phyloP scores from a whole-genome alignment of 176 grass and related monocot genomes.

The Juncus inflexus region DNA sequence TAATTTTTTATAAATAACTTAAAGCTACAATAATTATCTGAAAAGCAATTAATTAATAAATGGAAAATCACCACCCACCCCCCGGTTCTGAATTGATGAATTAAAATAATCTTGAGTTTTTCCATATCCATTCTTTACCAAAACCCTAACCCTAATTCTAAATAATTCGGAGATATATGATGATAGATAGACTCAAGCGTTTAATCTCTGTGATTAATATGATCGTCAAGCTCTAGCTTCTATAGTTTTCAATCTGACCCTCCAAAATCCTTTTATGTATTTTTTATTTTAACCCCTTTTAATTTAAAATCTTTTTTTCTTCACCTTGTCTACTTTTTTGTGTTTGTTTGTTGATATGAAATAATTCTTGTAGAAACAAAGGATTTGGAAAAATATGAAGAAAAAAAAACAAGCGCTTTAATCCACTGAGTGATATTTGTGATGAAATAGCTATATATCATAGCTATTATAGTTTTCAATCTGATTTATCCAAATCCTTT shows the following conservation, averaged over 20 bases:
- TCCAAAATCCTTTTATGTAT: neutral
- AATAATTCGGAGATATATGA: neutral
- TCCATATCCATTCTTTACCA: no score
- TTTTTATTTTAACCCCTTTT: neutral
- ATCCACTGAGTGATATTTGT: constrained; percentile 4
- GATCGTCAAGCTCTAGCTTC: constrained; percentile 7
- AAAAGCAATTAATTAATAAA: no score
- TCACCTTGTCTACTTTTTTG: neutral
- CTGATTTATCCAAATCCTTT: constrained; percentile 14
- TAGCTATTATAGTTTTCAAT: constrained; percentile 23
- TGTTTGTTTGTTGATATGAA: neutral
- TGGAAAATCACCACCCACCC: no score
- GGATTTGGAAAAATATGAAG: constrained; percentile 6
- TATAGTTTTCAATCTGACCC: constrained; percentile 17
- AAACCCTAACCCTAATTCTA: no score
- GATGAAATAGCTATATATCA: neutral
- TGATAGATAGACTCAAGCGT: neutral
- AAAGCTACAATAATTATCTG: neutral
- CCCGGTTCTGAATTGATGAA: no score
- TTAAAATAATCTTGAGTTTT: no score
- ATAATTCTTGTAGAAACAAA: neutral
- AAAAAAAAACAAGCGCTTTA: constrained; percentile 11
- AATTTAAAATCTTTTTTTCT: neutral
- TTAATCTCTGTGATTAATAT: constrained; percentile 1
- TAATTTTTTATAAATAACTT: neutral